Percentiles rank a stretch among this genome's conserved stretches.
Conservation (phyloP, 2,329 filamentous ascomycete genomes). For the Calcarisporium arbuscula region DNA sequence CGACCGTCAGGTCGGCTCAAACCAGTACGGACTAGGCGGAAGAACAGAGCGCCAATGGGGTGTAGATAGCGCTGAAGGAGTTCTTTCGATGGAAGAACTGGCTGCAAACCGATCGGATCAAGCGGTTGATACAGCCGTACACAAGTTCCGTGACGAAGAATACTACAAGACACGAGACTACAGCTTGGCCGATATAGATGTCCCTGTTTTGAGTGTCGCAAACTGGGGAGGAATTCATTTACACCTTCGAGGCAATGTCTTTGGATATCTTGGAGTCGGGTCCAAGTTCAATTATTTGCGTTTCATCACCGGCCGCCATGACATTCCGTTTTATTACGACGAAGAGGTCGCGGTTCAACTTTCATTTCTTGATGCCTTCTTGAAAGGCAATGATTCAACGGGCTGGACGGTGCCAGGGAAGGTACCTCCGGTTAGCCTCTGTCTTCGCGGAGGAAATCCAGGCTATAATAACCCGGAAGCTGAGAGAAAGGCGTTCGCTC, state of each 20-base stretch:
- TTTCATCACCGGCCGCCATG: constrained; percentile 64
- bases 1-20: constrained; percentile 29
- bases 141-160: constrained; percentile 53
- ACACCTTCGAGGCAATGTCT: constrained; percentile 62
- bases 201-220: constrained; percentile 59
- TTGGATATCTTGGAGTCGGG: constrained; percentile 57
- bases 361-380: constrained; percentile 64
- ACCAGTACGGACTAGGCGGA: constrained; percentile 59
- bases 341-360: constrained; percentile 63
- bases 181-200: constrained; percentile 57
- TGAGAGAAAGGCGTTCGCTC: constrained; percentile 49
- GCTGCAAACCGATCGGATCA: constrained; percentile 40
- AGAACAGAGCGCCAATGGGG: constrained; percentile 46
- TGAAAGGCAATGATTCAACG: constrained; percentile 57
- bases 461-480: constrained; percentile 58
- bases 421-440: constrained; percentile 52
- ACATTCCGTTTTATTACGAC: constrained; percentile 65
- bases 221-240: constrained; percentile 68
- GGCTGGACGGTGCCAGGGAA: constrained; percentile 55
- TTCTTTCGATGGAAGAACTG: constrained; percentile 46
- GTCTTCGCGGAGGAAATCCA: constrained; percentile 59
- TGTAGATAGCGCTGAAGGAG: constrained; percentile 51
- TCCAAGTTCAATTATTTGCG: constrained; percentile 63
- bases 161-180: constrained; percentile 64
- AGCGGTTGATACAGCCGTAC: too few relatives aligned